Conservation (phyloP, 129 eudicot species). For the Mikania micrantha region DNA sequence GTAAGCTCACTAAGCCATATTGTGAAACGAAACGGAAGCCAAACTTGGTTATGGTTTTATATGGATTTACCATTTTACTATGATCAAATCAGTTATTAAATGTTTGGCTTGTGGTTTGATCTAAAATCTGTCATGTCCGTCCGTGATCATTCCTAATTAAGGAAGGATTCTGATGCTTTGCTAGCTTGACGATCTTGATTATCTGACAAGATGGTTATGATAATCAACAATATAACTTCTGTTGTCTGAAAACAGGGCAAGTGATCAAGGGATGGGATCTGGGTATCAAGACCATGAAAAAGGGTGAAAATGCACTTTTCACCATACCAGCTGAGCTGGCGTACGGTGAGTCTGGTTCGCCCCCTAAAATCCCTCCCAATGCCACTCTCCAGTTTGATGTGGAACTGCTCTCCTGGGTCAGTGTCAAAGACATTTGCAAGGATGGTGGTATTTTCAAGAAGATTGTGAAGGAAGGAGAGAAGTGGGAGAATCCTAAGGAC, state of each 20-base stretch:
- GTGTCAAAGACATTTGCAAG: slow-evolving; percentile 90
- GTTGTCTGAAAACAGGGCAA: slow-evolving; percentile 49
- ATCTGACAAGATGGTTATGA: background rate
- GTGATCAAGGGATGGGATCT: slow-evolving; percentile 97
- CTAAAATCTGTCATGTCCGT: too few species aligned
- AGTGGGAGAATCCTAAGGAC: slow-evolving; percentile 99
- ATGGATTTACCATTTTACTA: too few species aligned
- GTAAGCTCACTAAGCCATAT: too few species aligned
- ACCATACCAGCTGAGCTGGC: slow-evolving; percentile 95
- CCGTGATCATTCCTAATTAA: too few species aligned
- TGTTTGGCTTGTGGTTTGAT: too few species aligned
- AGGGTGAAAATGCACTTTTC: slow-evolving; percentile 90
- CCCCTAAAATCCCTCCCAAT: slow-evolving; percentile 93
- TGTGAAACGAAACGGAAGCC: too few species aligned
- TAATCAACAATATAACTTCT: background rate
- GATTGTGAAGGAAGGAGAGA: slow-evolving; percentile 77
- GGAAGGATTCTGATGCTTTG: background rate
- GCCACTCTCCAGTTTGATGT: slow-evolving; percentile 91
- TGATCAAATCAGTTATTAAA: too few species aligned
- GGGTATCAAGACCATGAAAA: slow-evolving; percentile 97
- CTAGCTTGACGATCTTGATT: too few species aligned
- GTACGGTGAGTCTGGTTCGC: slow-evolving; percentile 90
- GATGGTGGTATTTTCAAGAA: slow-evolving; percentile 97
- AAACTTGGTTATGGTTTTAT: too few species aligned
- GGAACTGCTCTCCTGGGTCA: slow-evolving; percentile 85